phyloP scores from a whole-genome alignment of 176 grass and related monocot genomes.

The Leersia perrieri region DNA sequence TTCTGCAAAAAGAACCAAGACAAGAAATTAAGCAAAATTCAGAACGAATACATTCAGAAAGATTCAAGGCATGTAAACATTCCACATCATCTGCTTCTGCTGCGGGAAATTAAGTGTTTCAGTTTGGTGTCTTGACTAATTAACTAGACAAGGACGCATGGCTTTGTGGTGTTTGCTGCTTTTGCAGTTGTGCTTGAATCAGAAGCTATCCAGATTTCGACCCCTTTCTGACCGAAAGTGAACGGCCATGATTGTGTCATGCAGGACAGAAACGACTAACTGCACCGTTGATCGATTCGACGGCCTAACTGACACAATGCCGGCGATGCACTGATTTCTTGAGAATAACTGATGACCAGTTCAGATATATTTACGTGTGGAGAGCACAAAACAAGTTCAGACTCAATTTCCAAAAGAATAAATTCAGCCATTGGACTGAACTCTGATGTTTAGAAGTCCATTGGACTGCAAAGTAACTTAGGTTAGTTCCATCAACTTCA shows the following conservation, averaged over 20 bases:
- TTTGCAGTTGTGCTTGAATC: conserved; percentile 3
- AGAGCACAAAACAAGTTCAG: too few species aligned
- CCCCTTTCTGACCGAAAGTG: neutral
- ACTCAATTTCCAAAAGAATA: too few species aligned
- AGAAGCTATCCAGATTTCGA: neutral
- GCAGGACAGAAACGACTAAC: neutral
- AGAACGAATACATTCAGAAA: neutral
- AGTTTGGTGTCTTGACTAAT: neutral
- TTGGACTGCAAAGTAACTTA: neutral
- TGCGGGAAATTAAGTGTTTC: neutral
- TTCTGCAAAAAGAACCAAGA: conserved; percentile 49
- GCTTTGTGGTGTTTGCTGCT: neutral
- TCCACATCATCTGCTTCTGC: neutral
- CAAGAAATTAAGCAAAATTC: neutral
- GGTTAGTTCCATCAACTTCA: neutral
- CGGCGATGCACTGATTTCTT: neutral
- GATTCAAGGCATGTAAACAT: neutral
- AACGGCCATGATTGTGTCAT: conserved; percentile 24
- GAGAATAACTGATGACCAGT: neutral
- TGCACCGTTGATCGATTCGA: neutral
- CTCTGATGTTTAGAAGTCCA: neutral
- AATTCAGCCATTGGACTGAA: too few species aligned
- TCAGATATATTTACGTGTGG: neutral
- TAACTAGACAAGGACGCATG: neutral
- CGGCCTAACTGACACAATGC: neutral